Conservation (phyloP, 139 green algal species). For the Chlamydomonas incerta region DNA sequence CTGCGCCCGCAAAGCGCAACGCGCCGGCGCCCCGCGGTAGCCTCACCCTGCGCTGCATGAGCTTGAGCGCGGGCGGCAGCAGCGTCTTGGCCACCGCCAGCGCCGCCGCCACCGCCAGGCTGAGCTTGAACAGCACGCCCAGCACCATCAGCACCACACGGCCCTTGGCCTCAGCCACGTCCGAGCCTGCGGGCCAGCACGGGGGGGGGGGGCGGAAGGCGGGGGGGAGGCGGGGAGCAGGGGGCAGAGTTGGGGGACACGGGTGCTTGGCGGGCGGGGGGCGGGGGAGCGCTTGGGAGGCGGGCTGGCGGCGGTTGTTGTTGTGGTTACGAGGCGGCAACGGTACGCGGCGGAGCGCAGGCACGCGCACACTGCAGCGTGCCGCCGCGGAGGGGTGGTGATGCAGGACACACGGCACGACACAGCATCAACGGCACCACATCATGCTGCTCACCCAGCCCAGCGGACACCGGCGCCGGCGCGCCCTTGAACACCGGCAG, state of each 20-base stretch:
- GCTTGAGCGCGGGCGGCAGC: constrained; percentile 69
- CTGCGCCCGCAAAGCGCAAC: too few relatives aligned
- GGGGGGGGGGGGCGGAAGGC: not conserved
- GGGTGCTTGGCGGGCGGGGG: too few relatives aligned
- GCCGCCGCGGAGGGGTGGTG: too few relatives aligned
- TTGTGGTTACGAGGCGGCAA: too few relatives aligned
- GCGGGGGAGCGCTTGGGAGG: too few relatives aligned
- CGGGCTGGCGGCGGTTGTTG: too few relatives aligned
- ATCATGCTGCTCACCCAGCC: not conserved
- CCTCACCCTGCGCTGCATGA: constrained; percentile 51
- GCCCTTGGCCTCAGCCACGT: constrained; percentile 45
- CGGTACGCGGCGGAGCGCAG: too few relatives aligned
- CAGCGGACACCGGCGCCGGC: not conserved
- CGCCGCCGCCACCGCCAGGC: constrained; percentile 48
- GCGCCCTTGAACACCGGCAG: constrained; percentile 82
- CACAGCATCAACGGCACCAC: too few relatives aligned
- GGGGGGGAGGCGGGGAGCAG: not conserved
- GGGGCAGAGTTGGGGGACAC: not conserved
- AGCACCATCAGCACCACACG: constrained; percentile 48
- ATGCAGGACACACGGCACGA: too few relatives aligned
- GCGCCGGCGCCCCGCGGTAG: too few relatives aligned
- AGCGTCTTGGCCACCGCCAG: constrained; percentile 62
- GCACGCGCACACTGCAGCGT: too few relatives aligned
- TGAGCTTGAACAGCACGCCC: constrained; percentile 48
- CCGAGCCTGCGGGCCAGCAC: not conserved